Base-by-base conservation (phyloP, 2,329 filamentous ascomycete genomes). In the Sarocladium oryzae region DNA sequence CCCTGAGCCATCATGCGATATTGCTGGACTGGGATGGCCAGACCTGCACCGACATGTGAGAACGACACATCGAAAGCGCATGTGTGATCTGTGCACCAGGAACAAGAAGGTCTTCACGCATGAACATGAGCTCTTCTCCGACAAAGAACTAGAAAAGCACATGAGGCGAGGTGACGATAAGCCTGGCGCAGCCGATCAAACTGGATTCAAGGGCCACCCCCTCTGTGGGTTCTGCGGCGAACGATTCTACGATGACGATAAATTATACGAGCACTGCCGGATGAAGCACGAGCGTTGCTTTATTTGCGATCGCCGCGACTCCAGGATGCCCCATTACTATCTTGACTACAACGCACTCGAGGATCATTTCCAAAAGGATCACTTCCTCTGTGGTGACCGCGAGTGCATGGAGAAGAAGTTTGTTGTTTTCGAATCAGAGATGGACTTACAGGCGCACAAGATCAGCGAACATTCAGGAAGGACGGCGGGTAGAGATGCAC, bases 41-140 rank as follows among this genome's bases (percentile, higher is more conserved):
- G 76, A 79, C 55, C 65, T 79, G 50, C 76, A 79, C 58, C 72
- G 90, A 59, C 89, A 99, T 74, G 92, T 96, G 52, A 87, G 86
- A 63, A 81, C 75, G 50, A 80, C 79, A 53, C 93, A 99, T 71
- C 78, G 85, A 56, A 95, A 92, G 71, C 85, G 88, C 64, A 91
- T 95, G 85, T 95, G 88, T 68, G 89, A 96, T 66, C 76, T 96
- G 10, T 96, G 91, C 69, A 79, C 91, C 6, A 77, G 90, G 54
- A 91, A 96, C 73, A 99, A 99, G 71, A 96, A 96, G 64, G 90
- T 96, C 30, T 99, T 99, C 61, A 96, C 93, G 1, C 93, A 99
- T 69, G 93, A 99, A 69, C 93, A 99, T 65, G 89, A 95, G 56
- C 77, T 99, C 1, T 97, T 96, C 66, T 86, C 88, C 1, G 79